Base-by-base conservation (phyloP, 2,329 filamentous ascomycete genomes). In the Clarireedia monteithiana region DNA sequence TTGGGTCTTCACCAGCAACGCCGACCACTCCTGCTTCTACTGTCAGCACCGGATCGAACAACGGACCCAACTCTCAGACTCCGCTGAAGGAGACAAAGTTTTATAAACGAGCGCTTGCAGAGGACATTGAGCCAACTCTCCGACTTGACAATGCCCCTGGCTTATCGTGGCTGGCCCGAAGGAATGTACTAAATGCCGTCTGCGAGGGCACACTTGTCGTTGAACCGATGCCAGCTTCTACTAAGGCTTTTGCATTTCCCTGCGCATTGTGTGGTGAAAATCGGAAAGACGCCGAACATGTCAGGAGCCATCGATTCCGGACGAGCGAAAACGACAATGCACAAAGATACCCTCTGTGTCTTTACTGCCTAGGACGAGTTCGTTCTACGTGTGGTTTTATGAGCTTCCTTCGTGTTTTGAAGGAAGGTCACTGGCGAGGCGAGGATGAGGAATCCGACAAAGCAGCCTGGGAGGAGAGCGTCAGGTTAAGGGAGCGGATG, bases 41-140 rank as follows among this genome's bases (percentile, higher is more conserved):
- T 6, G 65, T 74, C 40, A 81, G 78, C 63, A 68, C 71, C 12
- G 68, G 68, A 48, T 78, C 78, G 40, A 62, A 45, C 20, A 65
- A 66, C 53, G 66, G 60, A 10, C 67, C 67, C 17, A 69, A 68
- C 45, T 69, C 69, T 20, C 66, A 81, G 36, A 83, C 81, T 3
- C 83, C 85, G 4, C 74, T 99, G 42, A 95, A 94, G 67, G 94
- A 97, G 56, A 89, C 88, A 27, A 89, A 88, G 62, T 99, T 97
- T 68, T 99, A 92, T 75, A 97, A 97, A 74, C 85, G 94, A 48
- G 85, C 85, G 5, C 72, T 97, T 26, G 79, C 83, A 20, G 94
- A 99, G 70, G 94, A 99, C 67, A 89, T 99, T 56, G 94, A 99
- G 68, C 94, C 94, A 0, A 96, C 94, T 0, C 75, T 99, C 9